Percentiles rank a stretch among this genome's conserved stretches.
Conservation (phyloP, 306 rosid species). For the Rosa lucieae region DNA sequence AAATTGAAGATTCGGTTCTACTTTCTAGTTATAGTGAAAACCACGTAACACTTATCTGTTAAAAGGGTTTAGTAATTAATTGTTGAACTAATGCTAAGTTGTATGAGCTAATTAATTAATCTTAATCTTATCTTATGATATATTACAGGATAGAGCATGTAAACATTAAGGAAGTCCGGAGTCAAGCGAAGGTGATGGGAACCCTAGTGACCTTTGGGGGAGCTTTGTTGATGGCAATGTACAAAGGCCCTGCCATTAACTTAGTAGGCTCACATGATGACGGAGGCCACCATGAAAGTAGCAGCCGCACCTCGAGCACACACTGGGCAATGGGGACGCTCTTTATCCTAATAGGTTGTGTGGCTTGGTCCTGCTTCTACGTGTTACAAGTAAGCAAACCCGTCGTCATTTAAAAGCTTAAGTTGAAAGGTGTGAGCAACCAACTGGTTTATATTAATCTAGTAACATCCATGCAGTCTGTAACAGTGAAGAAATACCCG, state of each 20-base stretch:
- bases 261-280: slow-evolving; percentile 30
- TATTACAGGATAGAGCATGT: slow-evolving; percentile 34
- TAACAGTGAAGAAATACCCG: slow-evolving; percentile 58
- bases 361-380: slow-evolving; percentile 65
- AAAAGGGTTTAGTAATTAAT: background rate
- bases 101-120: background rate
- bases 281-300: slow-evolving; percentile 15
- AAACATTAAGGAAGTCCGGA: slow-evolving; percentile 30
- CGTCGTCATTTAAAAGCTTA: background rate
- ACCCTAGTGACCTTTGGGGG: slow-evolving; percentile 53
- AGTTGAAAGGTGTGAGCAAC: background rate
- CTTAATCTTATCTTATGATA: background rate
- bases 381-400: slow-evolving; percentile 46
- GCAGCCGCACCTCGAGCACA: slow-evolving; percentile 22
- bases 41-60: background rate
- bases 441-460: background rate
- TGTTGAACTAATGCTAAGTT: background rate
- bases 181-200: slow-evolving; percentile 46
- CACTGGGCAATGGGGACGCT: slow-evolving; percentile 59
- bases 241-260: slow-evolving; percentile 67
- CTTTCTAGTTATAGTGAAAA: background rate
- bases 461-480: slow-evolving; percentile 34
- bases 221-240: slow-evolving; percentile 66
- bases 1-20: background rate
- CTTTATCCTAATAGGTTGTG: slow-evolving; percentile 63